Base-by-base conservation (phyloP, 805 yeast species). In the Candida verbasci region DNA sequence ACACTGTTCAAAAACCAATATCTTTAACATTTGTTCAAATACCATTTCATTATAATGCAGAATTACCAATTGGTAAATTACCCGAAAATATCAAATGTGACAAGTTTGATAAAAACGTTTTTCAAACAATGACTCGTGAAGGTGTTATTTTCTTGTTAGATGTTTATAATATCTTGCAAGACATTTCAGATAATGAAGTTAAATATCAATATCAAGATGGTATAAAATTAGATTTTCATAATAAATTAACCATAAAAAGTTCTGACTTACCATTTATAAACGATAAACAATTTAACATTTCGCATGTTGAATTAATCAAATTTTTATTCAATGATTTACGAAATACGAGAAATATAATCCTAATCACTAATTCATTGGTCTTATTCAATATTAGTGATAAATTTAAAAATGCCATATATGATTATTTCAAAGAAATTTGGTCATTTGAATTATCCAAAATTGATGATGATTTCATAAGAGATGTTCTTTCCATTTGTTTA, bases 341-440 rank as follows among this genome's bases (percentile, higher is more conserved):
- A 7, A 20, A 25, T 8, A 15, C 6, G 14, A 24, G 36, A 25
- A 33, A 33, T 25, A 14, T 33, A 14, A 20, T 33, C 7, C 9
- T 25, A 10, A 20, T 33, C 9, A 25, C 36, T 14, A 33, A 33
- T 24, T 14, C 12, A 10, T 25, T 24, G 12, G 14, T 3, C 4
- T n/a, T 24, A n/a, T 4, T n/a, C 8, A 20, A 25, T 24, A 14
- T 11, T 7, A 32, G 27, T 17, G 18, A 24, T 7, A 24, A 12
- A 14, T 25, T 33, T 12, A 33, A 33, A 25, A 4, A 9, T n/a
- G 29, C 36, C 3, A 33, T 33, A 4, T 8, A 14, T 9, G 14
- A 14, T 14, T 33, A 33, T 25, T 24, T 33, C n/a, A 25, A 20
- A 18, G 30, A 33, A 8, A 18, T 33, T 12, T 33, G 36, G 36